Evolutionary conservation across 805 yeast genomes (phyloP).

Genomic region (Saccharomycopsis vini): DNA sequence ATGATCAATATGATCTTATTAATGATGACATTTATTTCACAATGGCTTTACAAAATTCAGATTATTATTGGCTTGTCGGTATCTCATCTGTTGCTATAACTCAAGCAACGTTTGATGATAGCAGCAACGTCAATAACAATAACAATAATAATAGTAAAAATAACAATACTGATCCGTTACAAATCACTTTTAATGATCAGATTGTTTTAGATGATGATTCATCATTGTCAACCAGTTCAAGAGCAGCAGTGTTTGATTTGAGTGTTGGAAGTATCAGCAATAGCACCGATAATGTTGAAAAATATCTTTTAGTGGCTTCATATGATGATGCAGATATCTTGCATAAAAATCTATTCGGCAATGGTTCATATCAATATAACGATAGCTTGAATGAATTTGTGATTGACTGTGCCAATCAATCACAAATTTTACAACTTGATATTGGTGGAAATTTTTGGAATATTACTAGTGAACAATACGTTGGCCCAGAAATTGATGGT

Average conservation of each 20-base stretch:
- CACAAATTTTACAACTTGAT: slow-evolving; percentile 1
- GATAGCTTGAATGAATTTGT: neutral
- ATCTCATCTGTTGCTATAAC: slow-evolving; percentile 1
- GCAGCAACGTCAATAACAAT: no score
- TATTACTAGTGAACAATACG: slow-evolving; percentile 3
- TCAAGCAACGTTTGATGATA: neutral
- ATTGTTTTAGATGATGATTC: slow-evolving; percentile 11
- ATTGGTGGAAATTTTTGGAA: slow-evolving; percentile 15
- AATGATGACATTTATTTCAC: slow-evolving; percentile 12
- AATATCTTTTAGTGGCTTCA: neutral
- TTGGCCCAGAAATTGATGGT: neutral
- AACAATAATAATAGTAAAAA: neutral
- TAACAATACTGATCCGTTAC: neutral
- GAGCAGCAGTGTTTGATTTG: slow-evolving; percentile 10
- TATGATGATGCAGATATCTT: slow-evolving; percentile 2
- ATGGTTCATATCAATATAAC: neutral
- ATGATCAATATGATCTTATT: slow-evolving; percentile 1
- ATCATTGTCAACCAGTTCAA: slow-evolving; percentile 4
- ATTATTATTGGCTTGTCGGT: slow-evolving; percentile 15
- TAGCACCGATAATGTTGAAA: neutral
- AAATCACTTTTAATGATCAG: neutral
- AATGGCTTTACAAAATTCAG: slow-evolving; percentile 6
- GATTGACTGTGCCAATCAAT: neutral
- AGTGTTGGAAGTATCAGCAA: neutral
- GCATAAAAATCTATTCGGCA: slow-evolving; percentile 6